Evolutionary conservation across 768 basidiomycete species (phyloP).

Genomic region (Suillus subluteus): DNA sequence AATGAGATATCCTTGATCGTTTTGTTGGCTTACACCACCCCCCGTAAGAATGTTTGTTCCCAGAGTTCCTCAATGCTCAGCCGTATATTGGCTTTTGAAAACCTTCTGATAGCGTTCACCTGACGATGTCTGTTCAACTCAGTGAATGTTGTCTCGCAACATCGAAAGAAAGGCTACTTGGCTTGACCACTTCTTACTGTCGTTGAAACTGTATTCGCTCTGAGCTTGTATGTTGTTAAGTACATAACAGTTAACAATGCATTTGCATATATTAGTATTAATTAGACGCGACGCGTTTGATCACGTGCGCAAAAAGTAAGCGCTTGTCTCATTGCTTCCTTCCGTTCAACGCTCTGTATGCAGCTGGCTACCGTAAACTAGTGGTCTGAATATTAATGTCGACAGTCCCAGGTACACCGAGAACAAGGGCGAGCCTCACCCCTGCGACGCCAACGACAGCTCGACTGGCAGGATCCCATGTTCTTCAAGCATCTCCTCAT

Average conservation of each 20-base stretch:
- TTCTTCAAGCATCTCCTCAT: constrained; percentile 78
- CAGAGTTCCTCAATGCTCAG: too few relatives aligned
- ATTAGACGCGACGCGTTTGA: neutral
- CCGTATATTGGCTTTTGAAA: neutral
- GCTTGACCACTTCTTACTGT: neutral
- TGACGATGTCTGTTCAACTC: neutral
- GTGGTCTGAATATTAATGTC: constrained; percentile 31
- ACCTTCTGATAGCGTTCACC: neutral
- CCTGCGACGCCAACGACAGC: constrained; percentile 59
- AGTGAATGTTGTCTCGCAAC: neutral
- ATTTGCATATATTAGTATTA: too few relatives aligned
- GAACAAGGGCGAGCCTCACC: constrained; percentile 19
- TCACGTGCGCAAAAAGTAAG: constrained; percentile 1
- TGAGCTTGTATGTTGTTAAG: neutral
- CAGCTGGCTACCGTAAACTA: neutral
- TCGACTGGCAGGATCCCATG: constrained; percentile 49
- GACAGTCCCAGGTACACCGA: constrained; percentile 37
- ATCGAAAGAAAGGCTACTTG: neutral
- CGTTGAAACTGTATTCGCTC: neutral
- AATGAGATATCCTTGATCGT: neutral
- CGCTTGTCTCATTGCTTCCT: too few relatives aligned
- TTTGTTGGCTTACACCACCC: neutral
- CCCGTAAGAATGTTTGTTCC: neutral
- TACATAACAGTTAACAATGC: too few relatives aligned
- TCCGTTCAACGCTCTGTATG: neutral